A percentile compares a stretch with the other conserved stretches of the same genome.
Evolutionary conservation across 2,329 filamentous ascomycete species (phyloP).

Genomic region (Trichoderma gracile): DNA sequence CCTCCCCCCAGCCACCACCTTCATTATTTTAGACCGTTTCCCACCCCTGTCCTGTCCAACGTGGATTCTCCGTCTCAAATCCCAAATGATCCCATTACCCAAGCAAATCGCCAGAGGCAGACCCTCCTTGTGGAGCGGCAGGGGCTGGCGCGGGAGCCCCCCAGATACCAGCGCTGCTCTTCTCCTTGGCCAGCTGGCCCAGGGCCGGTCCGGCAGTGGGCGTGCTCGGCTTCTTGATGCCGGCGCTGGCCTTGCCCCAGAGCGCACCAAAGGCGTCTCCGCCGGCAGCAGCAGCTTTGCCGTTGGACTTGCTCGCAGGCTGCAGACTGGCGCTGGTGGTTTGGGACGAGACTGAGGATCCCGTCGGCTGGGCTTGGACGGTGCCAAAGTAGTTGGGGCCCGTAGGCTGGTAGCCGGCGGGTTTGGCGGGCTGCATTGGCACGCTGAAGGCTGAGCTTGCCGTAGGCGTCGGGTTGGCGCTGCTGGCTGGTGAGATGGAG

Average conservation of each 20-base stretch:
- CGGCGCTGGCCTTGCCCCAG: conserved; percentile 73
- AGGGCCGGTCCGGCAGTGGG: conserved; percentile 71
- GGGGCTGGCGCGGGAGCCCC: conserved; percentile 62
- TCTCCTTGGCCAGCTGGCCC: conserved; percentile 96
- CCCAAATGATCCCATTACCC: conserved; percentile 37
- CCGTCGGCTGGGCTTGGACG: conserved; percentile 53
- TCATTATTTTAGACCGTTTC: conserved; percentile 10
- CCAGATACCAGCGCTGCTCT: conserved; percentile 93
- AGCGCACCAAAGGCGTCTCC: conserved; percentile 89
- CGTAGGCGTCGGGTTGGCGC: conserved; percentile 54
- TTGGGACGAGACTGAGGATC: conserved; percentile 28
- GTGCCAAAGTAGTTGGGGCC: conserved; percentile 96
- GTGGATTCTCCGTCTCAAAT: neutral
- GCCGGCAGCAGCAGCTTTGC: conserved; percentile 59
- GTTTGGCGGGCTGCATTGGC: conserved; percentile 52
- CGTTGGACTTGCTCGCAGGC: conserved; percentile 48
- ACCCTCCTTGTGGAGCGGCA: conserved; percentile 39
- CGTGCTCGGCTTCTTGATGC: conserved; percentile 71
- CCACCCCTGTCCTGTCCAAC: neutral
- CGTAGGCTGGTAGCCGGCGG: conserved; percentile 69
- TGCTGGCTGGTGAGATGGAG: conserved; percentile 74
- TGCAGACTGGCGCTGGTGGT: conserved; percentile 43
- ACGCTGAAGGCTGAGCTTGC: conserved; percentile 62
- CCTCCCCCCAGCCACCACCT: conserved; percentile 7
- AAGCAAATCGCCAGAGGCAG: conserved; percentile 51